phyloP scores from a whole-genome alignment of 1,284 basidiomycete genomes.

The Inonotus hispidus region DNA sequence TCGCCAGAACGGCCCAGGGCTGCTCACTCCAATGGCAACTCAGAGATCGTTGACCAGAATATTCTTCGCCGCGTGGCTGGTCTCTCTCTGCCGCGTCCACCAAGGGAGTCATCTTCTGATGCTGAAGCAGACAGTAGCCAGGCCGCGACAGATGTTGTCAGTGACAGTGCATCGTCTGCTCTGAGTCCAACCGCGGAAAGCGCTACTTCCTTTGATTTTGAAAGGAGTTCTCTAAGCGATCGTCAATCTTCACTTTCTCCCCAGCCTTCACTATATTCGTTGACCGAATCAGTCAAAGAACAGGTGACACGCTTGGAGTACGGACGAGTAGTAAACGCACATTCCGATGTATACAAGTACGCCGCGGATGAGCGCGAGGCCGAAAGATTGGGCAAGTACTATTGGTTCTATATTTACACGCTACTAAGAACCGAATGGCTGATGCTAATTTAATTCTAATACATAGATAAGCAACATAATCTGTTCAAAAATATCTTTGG shows the following conservation, averaged over 20 bases:
- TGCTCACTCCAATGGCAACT: background rate
- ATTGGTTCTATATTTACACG: background rate
- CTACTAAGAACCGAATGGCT: background rate
- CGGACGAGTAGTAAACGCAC: slow-evolving; percentile 66
- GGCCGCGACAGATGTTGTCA: slow-evolving; percentile 17
- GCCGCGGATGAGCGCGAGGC: slow-evolving; percentile 74
- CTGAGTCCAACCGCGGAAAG: slow-evolving; percentile 40
- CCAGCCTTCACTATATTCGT: slow-evolving; percentile 58
- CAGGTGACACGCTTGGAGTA: slow-evolving; percentile 59
- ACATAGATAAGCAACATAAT: slow-evolving; percentile 57
- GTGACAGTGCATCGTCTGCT: slow-evolving; percentile 32
- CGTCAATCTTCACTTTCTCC: slow-evolving; percentile 57
- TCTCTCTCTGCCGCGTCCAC: background rate
- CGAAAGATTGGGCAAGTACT: slow-evolving; percentile 52
- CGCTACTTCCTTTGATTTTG: slow-evolving; percentile 33
- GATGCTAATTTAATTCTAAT: slow-evolving; percentile 1
- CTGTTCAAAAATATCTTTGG: slow-evolving; percentile 58
- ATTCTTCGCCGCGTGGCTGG: background rate
- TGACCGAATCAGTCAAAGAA: slow-evolving; percentile 56
- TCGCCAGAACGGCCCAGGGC: background rate
- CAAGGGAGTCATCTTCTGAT: background rate
- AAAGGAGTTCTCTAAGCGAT: slow-evolving; percentile 14
- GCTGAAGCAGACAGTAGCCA: slow-evolving; percentile 1
- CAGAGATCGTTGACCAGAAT: background rate
- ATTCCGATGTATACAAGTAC: slow-evolving; percentile 69